Evolutionary conservation across 176 grass and related monocot genomes (phyloP), one percentile per base, ranked within the genome.

Genomic region (Triticum dicoccoides): DNA sequence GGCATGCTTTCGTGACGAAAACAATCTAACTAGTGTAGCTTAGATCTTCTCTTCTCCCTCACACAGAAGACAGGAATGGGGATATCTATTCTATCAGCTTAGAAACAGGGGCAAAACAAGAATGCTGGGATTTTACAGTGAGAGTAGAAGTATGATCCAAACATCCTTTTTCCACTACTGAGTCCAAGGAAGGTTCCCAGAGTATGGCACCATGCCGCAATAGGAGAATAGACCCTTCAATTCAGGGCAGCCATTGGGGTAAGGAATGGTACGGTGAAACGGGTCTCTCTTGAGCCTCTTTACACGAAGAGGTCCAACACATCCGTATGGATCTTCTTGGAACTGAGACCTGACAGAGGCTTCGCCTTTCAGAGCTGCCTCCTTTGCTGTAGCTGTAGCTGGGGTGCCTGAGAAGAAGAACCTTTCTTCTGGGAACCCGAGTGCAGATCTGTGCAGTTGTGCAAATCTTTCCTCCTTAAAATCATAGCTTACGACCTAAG

Each of bases 201-300:
- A 84, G 78, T 85, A 96, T 47, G 97, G 94, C 78, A 90, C 90
- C 2, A 89, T 83, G 3, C 92, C 94, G 23, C 96, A 95, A 80
- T 95, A 95, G 67, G 88, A 93, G 83, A 98, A 94, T 74, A 98
- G 65, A 52, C 84, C 88, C 84, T 94, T 95, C 73, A 98, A 49
- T 54, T 98, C 93, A 6, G 89, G 96, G 49, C 96, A 98, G 24
- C 96, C 96, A 54, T 87, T 62, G 9, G 92, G 97, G 35, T 99
- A 96, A 3, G 92, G 92, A 68, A 96, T 73, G 12, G 89, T 82
- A 8, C 97, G 88, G 54, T 96, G 97, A 89, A 99, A 99, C 6
- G 97, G 97, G 38, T 99, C 97, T 78, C 97, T 90, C 83, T 96
- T 96, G 24, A 99, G 82, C 77, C 83, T 89, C 80, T 99, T 99